Conservation (phyloP, 1,284 basidiomycete species). For the Microbotryum intermedium region DNA sequence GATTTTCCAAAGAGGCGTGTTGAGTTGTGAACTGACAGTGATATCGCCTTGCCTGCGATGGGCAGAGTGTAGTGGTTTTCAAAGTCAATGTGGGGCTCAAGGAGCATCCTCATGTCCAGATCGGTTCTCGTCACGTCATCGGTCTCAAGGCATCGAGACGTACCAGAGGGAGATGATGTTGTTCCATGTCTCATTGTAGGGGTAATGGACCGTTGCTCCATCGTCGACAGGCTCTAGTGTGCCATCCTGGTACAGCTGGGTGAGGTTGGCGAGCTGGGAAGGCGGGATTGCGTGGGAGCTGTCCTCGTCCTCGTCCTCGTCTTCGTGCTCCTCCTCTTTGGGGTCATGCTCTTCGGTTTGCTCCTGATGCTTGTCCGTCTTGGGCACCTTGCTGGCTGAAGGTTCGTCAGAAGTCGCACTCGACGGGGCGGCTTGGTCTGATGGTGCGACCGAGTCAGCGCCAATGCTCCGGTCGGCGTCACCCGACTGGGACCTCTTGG, state of each 20-base stretch:
- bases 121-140: background rate
- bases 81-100: background rate
- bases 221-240: background rate
- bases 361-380: no score
- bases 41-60: conserved; percentile 62
- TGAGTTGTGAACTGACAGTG: conserved; percentile 41
- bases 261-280: background rate
- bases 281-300: background rate
- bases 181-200: conserved; percentile 9
- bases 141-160: background rate
- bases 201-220: background rate
- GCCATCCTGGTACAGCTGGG: conserved; percentile 2
- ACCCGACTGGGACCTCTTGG: no score
- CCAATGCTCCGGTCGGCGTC: no score
- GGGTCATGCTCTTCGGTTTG: no score
- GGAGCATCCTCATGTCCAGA: background rate
- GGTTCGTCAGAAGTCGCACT: no score
- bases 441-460: no score
- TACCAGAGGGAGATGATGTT: conserved; percentile 30
- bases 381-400: no score
- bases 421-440: no score
- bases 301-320: background rate
- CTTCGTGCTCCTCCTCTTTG: no score
- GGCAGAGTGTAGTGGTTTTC: background rate
- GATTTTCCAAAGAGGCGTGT: background rate